Base-by-base conservation (phyloP, 768 basidiomycete genomes). In the Lactarius evosmus region DNA sequence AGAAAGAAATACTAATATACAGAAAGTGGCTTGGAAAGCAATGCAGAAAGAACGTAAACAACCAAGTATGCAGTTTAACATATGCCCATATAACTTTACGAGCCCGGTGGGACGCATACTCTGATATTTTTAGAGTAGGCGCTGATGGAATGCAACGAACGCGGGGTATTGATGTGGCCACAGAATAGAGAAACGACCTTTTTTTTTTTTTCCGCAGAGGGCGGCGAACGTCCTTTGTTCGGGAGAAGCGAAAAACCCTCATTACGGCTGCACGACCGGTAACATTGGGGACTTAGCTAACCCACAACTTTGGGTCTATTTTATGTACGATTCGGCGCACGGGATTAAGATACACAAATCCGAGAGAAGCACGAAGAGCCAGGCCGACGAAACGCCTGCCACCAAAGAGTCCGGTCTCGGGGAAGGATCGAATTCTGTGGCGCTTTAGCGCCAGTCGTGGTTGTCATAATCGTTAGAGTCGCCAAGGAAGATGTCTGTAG, bases 361-460 rank as follows among this genome's bases (percentile, higher is more conserved):
- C 25, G 25, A 49, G 44, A 46, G 44, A 46, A 46, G 44, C n/a
- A 19, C 4, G 40, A 12, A 44, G 46, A 49, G 25, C 12, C 12
- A 49, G 22, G 5, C 46, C 12, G 5, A 49, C 22, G 22, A 25
- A 49, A 25, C 8, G 46, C 25, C 4, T 49, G 7, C 46, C 22
- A 49, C 46, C 2, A 49, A 25, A 49, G 2, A 49, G n/a, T 25
- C 46, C 25, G 6, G 46, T 49, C n/a, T 25, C 46, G 4, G 22
- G 22, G 46, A 1, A 27, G 11, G 52, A 33, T 53, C 17, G 29
- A 32, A 52, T 16, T 30, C 30, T 12, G 19, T 19, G 30, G 52
- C 52, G 52, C 52, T 53, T 51, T 36, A 41, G 46, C 32, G 54
- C 46, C 58, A 60, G 30, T 60, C 49, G 14, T 33, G 30, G 49